A percentile compares a stretch with the other conserved stretches of the same genome.
phyloP scores from a whole-genome alignment of 331 rosid species.

The Erythrophleum ivorense region DNA sequence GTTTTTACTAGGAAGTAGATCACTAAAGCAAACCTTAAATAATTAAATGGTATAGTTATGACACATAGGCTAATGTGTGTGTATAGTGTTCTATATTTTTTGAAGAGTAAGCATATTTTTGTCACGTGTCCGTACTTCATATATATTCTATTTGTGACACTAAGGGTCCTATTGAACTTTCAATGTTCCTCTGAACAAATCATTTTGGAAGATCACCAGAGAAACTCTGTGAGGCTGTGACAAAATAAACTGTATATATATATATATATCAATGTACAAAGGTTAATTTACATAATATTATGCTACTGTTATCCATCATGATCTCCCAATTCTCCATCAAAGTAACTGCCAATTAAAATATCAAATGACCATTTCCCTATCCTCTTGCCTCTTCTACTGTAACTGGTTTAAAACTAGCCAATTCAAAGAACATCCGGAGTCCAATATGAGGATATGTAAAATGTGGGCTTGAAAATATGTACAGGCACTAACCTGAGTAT shows the following conservation, averaged over 20 bases:
- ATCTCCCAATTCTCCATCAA: constrained; percentile 5
- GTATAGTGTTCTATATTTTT: background rate
- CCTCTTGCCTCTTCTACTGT: background rate
- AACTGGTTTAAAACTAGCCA: background rate
- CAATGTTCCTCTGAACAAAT: background rate
- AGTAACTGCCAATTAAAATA: constrained; percentile 4
- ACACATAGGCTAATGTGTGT: background rate
- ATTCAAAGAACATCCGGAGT: constrained; percentile 1
- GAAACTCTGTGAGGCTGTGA: background rate
- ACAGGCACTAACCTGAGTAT: constrained; percentile 67
- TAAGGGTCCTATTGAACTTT: constrained; percentile 28
- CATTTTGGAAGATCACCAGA: background rate
- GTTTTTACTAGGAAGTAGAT: background rate
- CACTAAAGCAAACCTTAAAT: background rate
- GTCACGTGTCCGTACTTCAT: background rate
- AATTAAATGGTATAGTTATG: background rate
- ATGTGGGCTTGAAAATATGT: background rate
- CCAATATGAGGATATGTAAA: background rate
- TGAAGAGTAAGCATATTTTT: background rate
- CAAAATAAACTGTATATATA: background rate
- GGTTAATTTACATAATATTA: background rate
- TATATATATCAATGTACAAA: background rate
- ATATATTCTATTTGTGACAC: background rate
- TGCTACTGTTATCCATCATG: background rate
- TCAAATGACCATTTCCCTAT: background rate